Evolutionary conservation across 2,329 filamentous ascomycete species (phyloP), one percentile per base, ranked within the genome.

Genomic region (Diplocarpon rosae): DNA sequence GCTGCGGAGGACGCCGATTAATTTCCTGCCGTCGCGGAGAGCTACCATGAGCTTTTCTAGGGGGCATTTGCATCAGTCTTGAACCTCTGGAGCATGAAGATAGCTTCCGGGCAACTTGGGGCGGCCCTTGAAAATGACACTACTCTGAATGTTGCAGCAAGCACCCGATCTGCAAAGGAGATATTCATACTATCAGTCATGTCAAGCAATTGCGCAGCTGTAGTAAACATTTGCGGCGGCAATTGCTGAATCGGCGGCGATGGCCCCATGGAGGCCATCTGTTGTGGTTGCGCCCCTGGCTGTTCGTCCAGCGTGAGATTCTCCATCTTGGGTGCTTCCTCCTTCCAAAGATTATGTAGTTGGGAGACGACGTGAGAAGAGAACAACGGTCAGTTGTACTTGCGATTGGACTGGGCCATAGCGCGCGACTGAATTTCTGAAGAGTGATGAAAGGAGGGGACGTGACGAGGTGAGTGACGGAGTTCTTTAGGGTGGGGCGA

Each of bases 211-310:
- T 96, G 92, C 43, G 92, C 89, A 28, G 92, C 92, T 28, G 92
- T 98, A 14, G 92, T 94, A 69, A 98, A 98, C 83, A 96, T 95
- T 70, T 98, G 90, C 48, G 89, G 89, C 12, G 85, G 85, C 32
- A 90, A 70, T 65, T 86, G 83, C 52, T 77, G 74, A 27, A 66
- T 68, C 55, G 42, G 59, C 48, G 38, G 52, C 14, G 55, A 52
- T 17, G 55, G 45, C 32, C 54, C 52, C 9, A 53, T 44, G 13
- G 37, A 37, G 13, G 39, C 47, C 38, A 30, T 24, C 28, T 47
- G 31, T 24, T 48, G 49, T 31, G 42, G 35, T 47, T 43, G 44
- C 14, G 46, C 50, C 36, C 48, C 52, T 38, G 50, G 65, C 52
- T 63, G 60, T 55, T 75, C 72, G 53, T 69, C 65, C 53, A 75